Evolutionary conservation across 2,329 filamentous ascomycete genomes (phyloP).

Genomic region (Zopfia rhizophila): DNA sequence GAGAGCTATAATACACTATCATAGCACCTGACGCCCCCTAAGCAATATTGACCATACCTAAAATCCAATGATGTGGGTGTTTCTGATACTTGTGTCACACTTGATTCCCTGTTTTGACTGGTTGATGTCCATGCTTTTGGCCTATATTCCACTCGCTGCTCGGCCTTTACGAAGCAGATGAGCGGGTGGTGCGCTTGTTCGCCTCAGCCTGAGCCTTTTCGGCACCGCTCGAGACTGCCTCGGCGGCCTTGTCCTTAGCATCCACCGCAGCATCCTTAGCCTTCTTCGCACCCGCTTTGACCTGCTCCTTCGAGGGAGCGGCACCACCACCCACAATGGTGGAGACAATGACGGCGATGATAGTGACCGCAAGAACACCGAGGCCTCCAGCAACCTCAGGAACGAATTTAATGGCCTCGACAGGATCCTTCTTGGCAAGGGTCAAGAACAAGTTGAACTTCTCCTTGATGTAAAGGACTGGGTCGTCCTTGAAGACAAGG

Average conservation of each 20-base stretch:
- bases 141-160: conserved; percentile 3
- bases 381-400: conserved; percentile 89
- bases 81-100: too few relatives aligned
- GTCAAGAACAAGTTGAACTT: conserved; percentile 92
- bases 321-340: conserved; percentile 73
- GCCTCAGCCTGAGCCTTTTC: conserved; percentile 79
- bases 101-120: too few relatives aligned
- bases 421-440: conserved; percentile 82
- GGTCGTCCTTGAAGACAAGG: conserved; percentile 91
- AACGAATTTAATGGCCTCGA: conserved; percentile 87
- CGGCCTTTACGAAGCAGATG: conserved; percentile 41
- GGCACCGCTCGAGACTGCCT: conserved; percentile 68
- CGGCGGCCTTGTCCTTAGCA: conserved; percentile 76
- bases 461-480: conserved; percentile 86
- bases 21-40: conserved; percentile 35
- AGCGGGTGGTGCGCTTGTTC: conserved; percentile 68
- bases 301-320: conserved; percentile 70
- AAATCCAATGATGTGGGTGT: too few relatives aligned
- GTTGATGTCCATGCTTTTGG: conserved; percentile 4
- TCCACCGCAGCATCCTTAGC: conserved; percentile 76
- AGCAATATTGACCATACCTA: conserved; percentile 37
- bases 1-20: conserved; percentile 41
- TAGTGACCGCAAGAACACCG: conserved; percentile 73
- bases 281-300: conserved; percentile 78
- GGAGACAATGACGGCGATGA: conserved; percentile 76